A percentile compares a stretch with the other conserved stretches of the same genome.
These are phyloP conservation scores for Aspergillus diversus DNA, from an alignment of 495 filamentous ascomycete genomes.

Conservation along the genomic window DNA sequence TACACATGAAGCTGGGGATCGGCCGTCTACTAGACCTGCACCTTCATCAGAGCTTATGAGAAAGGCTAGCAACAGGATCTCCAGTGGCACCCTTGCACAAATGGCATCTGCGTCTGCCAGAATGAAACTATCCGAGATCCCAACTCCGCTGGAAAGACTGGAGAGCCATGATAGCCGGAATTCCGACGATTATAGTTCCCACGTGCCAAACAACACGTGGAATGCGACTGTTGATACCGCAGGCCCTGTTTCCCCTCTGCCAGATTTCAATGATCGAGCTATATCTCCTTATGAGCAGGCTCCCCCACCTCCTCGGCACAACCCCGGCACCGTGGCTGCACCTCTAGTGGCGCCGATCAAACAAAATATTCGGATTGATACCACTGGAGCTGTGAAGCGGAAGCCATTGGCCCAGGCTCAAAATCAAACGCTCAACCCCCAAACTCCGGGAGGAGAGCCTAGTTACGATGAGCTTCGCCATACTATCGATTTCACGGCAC, in stretches of 20 bases:
- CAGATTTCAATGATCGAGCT: background rate
- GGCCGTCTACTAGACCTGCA: constrained; percentile 68
- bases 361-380: constrained; percentile 45
- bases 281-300: constrained; percentile 23
- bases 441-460: constrained; percentile 38
- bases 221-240: background rate
- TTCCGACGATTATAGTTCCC: constrained; percentile 2
- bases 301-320: constrained; percentile 28
- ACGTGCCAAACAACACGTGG: constrained; percentile 8
- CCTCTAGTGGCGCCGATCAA: constrained; percentile 34
- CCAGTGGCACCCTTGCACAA: constrained; percentile 76
- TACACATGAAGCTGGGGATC: constrained; percentile 66
- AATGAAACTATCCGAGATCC: constrained; percentile 39
- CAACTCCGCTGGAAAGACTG: constrained; percentile 37
- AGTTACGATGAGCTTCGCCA: constrained; percentile 67
- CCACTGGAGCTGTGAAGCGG: constrained; percentile 52
- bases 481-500: constrained; percentile 66
- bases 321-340: constrained; percentile 24
- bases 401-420: constrained; percentile 64
- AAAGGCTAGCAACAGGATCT: constrained; percentile 78
- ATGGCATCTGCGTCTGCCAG: constrained; percentile 65
- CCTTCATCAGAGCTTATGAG: constrained; percentile 70
- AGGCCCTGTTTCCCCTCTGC: background rate
- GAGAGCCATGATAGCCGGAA: constrained; percentile 32
- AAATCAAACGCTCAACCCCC: constrained; percentile 15